Evolutionary conservation across 2,329 filamentous ascomycete species (phyloP), one percentile per base, ranked within the genome.

Genomic region (Cryphonectria parasitica): DNA sequence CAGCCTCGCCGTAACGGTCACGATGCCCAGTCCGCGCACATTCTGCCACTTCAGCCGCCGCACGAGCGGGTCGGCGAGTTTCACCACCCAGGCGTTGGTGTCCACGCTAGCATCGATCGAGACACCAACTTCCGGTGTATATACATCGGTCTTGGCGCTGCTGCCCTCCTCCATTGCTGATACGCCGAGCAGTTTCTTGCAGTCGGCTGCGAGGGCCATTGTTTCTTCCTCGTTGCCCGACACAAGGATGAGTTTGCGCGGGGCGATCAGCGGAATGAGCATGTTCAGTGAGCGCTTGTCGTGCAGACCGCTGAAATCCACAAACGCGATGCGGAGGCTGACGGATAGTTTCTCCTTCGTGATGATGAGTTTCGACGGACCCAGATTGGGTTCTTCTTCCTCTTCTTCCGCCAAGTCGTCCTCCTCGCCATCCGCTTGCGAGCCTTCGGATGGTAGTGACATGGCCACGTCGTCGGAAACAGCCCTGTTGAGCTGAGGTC

Each of bases 1-100:
- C 77, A 80, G 85, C 82, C 83, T 90, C 13, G 94, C 96, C 2
- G 94, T 97, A 69, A 99, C 86, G n/a, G 95, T 97, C 22, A 97
- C 95, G 70, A 99, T 93, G 54, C 94, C 92, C 10, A 98, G 84
- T 2, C 92, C 94, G 69, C 94, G 91, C 34, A 98, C 94, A 71
- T 93, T 95, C 82, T 98, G 96, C 96, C 96, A 98, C 77, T 93
- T 93, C 71, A 99, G 86, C 75, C 92, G 92, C 80, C 93, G 93
- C 71, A 97, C 92, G 28, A 99, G 88, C 61, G 88, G 84, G 75
- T 95, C 93, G 64, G 93, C 94, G 25, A 99, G 87, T 80, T 95
- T 97, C 72, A 99, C 92, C 34, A 93, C 91, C 96, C 97, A 99
- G 4, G 96, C 95, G 78, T 98, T 98, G 6, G 95, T 98, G 79